These are phyloP conservation scores for Hypoxylon rubiginosum DNA, from an alignment of 2,329 filamentous ascomycete genomes.

Conservation along the genomic window DNA sequence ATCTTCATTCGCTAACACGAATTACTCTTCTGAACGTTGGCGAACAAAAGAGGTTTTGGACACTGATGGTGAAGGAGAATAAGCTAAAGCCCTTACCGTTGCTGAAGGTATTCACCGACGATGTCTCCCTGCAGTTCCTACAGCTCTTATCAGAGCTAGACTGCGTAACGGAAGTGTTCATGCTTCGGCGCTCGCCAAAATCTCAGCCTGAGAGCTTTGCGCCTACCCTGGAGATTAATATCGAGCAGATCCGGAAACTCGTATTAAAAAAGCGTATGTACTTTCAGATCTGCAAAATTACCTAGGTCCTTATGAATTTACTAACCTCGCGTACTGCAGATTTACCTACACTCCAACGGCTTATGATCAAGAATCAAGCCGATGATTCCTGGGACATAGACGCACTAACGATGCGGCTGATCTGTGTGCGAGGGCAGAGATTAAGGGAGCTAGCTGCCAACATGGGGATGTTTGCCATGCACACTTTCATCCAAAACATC, in stretches of 20 bases:
- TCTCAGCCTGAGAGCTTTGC: conserved; percentile 67
- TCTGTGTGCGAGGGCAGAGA: conserved; percentile 63
- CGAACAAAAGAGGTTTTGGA: conserved; percentile 72
- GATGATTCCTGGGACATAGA: conserved; percentile 69
- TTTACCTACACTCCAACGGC: conserved; percentile 63
- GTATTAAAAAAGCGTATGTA: conserved; percentile 66
- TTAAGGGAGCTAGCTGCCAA: conserved; percentile 69
- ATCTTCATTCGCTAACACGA: conserved; percentile 67
- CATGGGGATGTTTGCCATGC: conserved; percentile 69
- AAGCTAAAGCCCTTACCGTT: conserved; percentile 64
- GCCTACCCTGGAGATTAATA: conserved; percentile 62
- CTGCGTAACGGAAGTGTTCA: conserved; percentile 69
- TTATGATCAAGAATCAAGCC: conserved; percentile 72
- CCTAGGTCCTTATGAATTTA: background rate
- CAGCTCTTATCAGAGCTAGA: conserved; percentile 66
- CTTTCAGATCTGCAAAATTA: background rate
- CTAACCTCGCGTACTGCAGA: conserved; percentile 50
- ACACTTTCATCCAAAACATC: conserved; percentile 69
- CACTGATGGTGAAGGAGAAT: conserved; percentile 67
- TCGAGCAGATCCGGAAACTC: conserved; percentile 70
- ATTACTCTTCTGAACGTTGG: conserved; percentile 75
- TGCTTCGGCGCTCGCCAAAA: conserved; percentile 68
- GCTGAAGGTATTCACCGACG: conserved; percentile 72
- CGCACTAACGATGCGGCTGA: conserved; percentile 65
- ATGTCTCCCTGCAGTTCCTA: conserved; percentile 69